A percentile compares a stretch with the other conserved stretches of the same genome.
These are phyloP conservation scores for Tuber indicum DNA, from an alignment of 495 filamentous ascomycete species.

Conservation along the genomic window DNA sequence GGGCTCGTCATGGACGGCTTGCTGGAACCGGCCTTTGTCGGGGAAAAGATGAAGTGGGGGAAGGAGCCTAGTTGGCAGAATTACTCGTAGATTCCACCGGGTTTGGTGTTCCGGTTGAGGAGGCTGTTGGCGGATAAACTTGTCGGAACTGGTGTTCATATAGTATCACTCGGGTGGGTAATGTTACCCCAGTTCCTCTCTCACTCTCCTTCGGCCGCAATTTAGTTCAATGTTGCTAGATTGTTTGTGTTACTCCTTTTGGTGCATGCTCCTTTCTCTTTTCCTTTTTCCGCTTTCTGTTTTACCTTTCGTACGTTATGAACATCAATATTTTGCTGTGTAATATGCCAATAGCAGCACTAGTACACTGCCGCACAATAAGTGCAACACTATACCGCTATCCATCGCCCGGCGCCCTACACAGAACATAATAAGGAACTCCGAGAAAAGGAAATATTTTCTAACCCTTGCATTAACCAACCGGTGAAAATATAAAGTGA, in stretches of 20 bases:
- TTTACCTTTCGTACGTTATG: not conserved
- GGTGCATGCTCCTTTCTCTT: not conserved
- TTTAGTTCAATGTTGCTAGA: not conserved
- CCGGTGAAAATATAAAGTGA: not conserved
- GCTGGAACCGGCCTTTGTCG: conserved; percentile 45
- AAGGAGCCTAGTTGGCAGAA: conserved; percentile 41
- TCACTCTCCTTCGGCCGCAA: not conserved
- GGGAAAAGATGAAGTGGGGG: conserved; percentile 25
- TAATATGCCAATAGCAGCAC: not conserved
- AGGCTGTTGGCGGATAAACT: conserved; percentile 11
- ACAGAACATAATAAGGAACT: not conserved
- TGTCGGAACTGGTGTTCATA: not conserved
- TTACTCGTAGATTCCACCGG: conserved; percentile 43
- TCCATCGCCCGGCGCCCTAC: not conserved
- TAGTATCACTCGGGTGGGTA: not conserved
- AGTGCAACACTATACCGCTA: not conserved
- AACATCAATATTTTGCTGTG: not conserved
- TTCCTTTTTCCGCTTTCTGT: not conserved
- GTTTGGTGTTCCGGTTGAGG: conserved; percentile 44
- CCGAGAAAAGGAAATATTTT: not conserved
- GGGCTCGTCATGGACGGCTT: conserved; percentile 46
- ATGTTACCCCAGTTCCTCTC: not conserved
- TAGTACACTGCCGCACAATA: not conserved
- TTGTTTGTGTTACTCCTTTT: not conserved
- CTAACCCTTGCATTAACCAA: not conserved